A percentile compares a stretch with the other conserved stretches of the same genome.
phyloP scores from a whole-genome alignment of 2,329 filamentous ascomycete species.

The Hyphodiscus sp. region DNA sequence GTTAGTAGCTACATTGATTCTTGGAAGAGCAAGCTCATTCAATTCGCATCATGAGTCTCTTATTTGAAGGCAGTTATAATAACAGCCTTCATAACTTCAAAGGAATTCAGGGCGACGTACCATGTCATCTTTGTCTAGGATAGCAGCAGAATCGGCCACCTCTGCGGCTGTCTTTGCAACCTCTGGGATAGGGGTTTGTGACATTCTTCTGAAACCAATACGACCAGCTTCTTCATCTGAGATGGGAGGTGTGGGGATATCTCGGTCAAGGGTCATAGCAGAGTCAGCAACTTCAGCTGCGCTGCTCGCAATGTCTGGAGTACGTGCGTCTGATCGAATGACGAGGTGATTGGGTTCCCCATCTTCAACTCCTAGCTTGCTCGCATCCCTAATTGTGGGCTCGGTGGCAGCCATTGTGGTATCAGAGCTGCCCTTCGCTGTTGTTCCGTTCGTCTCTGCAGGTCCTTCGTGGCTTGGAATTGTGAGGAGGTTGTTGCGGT shows the following conservation, averaged over 20 bases:
- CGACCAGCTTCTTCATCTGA: slow-evolving; percentile 28
- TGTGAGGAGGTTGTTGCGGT: slow-evolving; percentile 45
- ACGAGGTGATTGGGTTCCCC: slow-evolving; percentile 30
- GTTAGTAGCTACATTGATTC: neutral
- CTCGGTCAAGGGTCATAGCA: slow-evolving; percentile 23
- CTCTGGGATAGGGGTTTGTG: slow-evolving; percentile 34
- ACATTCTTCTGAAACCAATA: slow-evolving; percentile 29
- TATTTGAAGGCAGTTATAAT: neutral
- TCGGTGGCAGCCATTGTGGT: neutral
- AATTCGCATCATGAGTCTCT: too few species aligned
- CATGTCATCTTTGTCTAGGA: slow-evolving; percentile 28
- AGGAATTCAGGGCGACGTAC: slow-evolving; percentile 4
- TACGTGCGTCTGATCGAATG: slow-evolving; percentile 19
- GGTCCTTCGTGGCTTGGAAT: slow-evolving; percentile 22
- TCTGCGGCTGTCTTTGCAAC: slow-evolving; percentile 39
- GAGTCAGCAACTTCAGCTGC: slow-evolving; percentile 26
- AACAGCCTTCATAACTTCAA: neutral
- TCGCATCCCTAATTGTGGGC: slow-evolving; percentile 25
- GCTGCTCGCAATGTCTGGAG: slow-evolving; percentile 19
- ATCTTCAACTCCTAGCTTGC: slow-evolving; percentile 29
- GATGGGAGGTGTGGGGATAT: slow-evolving; percentile 24
- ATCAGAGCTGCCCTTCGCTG: neutral
- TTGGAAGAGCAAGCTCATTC: too few species aligned
- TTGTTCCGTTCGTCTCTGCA: neutral
- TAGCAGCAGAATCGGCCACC: slow-evolving; percentile 37